These are phyloP conservation scores for Podosphaera aphanis DNA, from an alignment of 2,329 filamentous ascomycete genomes.

Conservation along the genomic window DNA sequence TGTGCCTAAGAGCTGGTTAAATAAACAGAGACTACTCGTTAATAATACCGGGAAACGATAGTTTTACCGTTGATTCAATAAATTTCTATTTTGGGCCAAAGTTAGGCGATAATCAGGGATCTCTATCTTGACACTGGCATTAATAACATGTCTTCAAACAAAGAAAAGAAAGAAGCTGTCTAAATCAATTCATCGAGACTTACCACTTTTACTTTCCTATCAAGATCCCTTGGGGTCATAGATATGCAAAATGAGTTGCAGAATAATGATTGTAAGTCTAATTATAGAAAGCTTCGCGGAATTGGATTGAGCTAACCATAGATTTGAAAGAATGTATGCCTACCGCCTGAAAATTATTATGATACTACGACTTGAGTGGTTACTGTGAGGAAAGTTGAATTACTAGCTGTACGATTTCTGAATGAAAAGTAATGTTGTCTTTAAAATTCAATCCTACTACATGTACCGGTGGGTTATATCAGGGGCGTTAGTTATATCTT, in stretches of 20 bases:
- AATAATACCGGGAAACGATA: constrained; percentile 20
- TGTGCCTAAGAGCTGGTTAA: constrained; percentile 59
- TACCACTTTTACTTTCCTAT: background rate
- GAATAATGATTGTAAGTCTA: background rate
- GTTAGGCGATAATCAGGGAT: background rate
- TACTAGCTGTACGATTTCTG: background rate
- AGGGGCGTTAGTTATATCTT: too few species aligned
- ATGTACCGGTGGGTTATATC: too few species aligned
- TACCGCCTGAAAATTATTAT: too few species aligned
- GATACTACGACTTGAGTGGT: too few species aligned
- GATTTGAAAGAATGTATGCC: background rate
- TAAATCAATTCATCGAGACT: too few species aligned
- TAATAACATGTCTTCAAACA: background rate
- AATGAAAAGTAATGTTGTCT: background rate
- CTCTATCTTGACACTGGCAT: background rate
- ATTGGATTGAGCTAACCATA: background rate
- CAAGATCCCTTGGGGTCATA: background rate
- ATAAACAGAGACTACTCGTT: constrained; percentile 55
- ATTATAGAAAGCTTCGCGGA: background rate
- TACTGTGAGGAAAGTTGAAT: too few species aligned
- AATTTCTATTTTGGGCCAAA: background rate
- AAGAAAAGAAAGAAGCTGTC: too few species aligned
- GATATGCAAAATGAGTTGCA: background rate
- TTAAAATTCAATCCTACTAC: too few species aligned
- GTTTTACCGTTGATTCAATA: background rate